Conservation (phyloP, 1,284 basidiomycete genomes). For the Fomitopsis betulina region DNA sequence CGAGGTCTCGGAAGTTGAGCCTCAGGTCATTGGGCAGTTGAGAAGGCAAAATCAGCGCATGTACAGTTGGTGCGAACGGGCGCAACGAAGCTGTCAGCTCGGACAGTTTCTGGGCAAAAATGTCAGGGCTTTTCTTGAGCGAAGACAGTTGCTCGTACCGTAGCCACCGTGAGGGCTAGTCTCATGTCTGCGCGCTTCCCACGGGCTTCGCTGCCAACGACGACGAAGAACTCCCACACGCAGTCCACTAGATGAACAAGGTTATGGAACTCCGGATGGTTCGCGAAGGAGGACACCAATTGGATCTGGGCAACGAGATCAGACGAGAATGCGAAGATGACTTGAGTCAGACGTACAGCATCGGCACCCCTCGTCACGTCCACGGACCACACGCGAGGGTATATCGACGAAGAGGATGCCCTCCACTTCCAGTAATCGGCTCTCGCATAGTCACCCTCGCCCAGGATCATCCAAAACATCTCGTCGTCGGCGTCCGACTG, state of each 20-base stretch:
- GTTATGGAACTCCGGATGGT: conserved; percentile 22
- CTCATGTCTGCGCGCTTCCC: conserved; percentile 53
- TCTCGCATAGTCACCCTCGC: conserved; percentile 64
- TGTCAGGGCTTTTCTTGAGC: not conserved
- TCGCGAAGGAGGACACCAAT: conserved; percentile 25
- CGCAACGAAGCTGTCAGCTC: conserved; percentile 40
- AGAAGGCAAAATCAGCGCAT: conserved; percentile 67
- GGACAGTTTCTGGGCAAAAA: conserved; percentile 46
- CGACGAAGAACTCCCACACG: conserved; percentile 69
- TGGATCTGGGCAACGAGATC: conserved; percentile 19
- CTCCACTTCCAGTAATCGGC: conserved; percentile 80
- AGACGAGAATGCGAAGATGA: not conserved
- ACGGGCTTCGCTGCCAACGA: conserved; percentile 66
- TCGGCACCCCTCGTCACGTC: conserved; percentile 32
- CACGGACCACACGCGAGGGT: conserved; percentile 52
- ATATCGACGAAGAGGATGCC: conserved; percentile 29
- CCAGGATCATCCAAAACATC: conserved; percentile 81
- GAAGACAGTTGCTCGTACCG: conserved; percentile 34
- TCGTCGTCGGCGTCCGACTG: conserved; percentile 56
- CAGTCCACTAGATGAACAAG: conserved; percentile 67
- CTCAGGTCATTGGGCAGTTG: conserved; percentile 66
- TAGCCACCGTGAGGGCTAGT: conserved; percentile 52
- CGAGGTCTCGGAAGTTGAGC: conserved; percentile 60
- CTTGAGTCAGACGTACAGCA: conserved; percentile 32
- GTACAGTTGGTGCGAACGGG: conserved; percentile 67